Evolutionary conservation across 2,329 filamentous ascomycete species (phyloP), one percentile per base, ranked within the genome.

Genomic region (Niveomyces coronatus): DNA sequence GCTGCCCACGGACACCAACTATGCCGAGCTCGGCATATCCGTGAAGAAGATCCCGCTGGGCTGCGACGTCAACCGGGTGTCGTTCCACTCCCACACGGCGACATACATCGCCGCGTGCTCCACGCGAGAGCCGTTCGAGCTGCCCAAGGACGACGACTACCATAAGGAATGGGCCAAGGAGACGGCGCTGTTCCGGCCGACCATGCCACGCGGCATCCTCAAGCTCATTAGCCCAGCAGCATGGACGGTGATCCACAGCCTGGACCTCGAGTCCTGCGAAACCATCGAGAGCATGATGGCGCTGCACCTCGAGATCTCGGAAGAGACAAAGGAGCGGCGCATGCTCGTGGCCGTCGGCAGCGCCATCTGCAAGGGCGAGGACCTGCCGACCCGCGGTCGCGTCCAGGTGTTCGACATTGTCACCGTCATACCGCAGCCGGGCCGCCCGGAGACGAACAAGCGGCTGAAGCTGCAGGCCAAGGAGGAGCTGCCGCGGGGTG

Each of bases 381-480:
- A 96, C 52, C 74, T 94, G 40, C 81, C 88, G 1, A 82, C 87
- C 1, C 78, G 84, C 31, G 91, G 91, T 3, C 76, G 82, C 28
- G 75, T 98, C 27, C 87, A 91, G 50, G 84, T 96, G 33, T 94
- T 91, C 52, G 88, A 95, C 52, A 75, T 98, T 20, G 87, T 94
- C 41, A 76, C 81, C 23, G 91, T 98, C 22, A 89, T 95, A 1
- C 89, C 91, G 0, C 81, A 95, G 45, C 87, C 87, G 0, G 85
- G 79, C 14, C 75, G 75, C 7, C 85, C 87, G 0, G 88, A 95
- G 57, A 94, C 85, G 2, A 84, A 87, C 57, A 81, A 79, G 47
- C 85, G 79, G 48, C 68, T 98, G 23, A 93, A 94, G 55, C 72
- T 93, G 4, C 71, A 95, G 13, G 84, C 85, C 5, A 84, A 83